phyloP scores from a whole-genome alignment of 495 filamentous ascomycete genomes.

The Daldinia bambusicola region DNA sequence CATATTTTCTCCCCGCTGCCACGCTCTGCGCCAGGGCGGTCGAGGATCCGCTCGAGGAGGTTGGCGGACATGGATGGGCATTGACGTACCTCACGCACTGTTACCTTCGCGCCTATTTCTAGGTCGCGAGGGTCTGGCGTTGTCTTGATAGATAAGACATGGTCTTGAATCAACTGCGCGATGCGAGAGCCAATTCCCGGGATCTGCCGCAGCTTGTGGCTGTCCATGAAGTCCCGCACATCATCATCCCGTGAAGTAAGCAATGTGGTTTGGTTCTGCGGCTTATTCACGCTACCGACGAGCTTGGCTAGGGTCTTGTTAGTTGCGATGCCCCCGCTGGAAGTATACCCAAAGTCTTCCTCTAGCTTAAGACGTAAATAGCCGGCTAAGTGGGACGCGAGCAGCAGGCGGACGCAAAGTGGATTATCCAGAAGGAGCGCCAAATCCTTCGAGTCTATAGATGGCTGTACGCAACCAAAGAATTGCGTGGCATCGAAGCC shows the following conservation, averaged over 20 bases:
- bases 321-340: slow-evolving; percentile 86
- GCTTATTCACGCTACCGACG: slow-evolving; percentile 85
- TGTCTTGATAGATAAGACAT: slow-evolving; percentile 62
- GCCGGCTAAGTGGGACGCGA: slow-evolving; percentile 79
- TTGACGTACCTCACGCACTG: slow-evolving; percentile 71
- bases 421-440: slow-evolving; percentile 26
- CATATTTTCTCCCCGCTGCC: slow-evolving; percentile 73
- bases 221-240: slow-evolving; percentile 75
- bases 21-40: slow-evolving; percentile 72
- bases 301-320: slow-evolving; percentile 87
- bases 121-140: slow-evolving; percentile 56
- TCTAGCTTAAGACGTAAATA: slow-evolving; percentile 78
- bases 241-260: slow-evolving; percentile 67
- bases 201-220: slow-evolving; percentile 79
- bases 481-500: slow-evolving; percentile 73
- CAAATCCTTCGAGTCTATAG: slow-evolving; percentile 11
- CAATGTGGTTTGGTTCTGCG: slow-evolving; percentile 84
- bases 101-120: slow-evolving; percentile 61
- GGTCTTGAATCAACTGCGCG: slow-evolving; percentile 73
- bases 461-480: slow-evolving; percentile 47
- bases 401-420: slow-evolving; percentile 65
- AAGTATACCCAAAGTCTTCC: slow-evolving; percentile 82
- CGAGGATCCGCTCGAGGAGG: slow-evolving; percentile 70
- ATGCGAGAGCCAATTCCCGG: slow-evolving; percentile 86
- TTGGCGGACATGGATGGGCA: slow-evolving; percentile 68